Percentiles rank a stretch among this genome's conserved stretches.
These are phyloP conservation scores for Pythium plurisporium DNA, from an alignment of 352 stramenopile genomes.

Conservation along the genomic window DNA sequence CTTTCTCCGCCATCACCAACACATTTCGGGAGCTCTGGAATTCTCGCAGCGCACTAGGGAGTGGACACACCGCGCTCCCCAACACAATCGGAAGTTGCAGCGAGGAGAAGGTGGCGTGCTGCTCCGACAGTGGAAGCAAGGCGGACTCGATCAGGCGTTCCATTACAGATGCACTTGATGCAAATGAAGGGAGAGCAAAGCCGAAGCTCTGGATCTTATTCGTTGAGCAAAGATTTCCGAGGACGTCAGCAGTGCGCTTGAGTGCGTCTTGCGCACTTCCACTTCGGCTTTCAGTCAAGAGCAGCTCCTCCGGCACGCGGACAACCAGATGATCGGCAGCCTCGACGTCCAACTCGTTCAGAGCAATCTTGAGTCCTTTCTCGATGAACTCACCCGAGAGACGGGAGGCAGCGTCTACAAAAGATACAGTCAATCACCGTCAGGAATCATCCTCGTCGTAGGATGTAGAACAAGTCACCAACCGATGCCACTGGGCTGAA, in stretches of 20 bases:
- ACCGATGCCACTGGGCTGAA: constrained; percentile 20
- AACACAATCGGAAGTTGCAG: constrained; percentile 58
- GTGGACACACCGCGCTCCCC: constrained; percentile 26
- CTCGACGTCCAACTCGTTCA: constrained; percentile 51
- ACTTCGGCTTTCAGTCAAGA: constrained; percentile 2
- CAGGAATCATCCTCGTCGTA: too few species aligned
- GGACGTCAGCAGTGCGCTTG: constrained; percentile 23
- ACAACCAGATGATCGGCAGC: constrained; percentile 57
- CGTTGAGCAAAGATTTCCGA: constrained; percentile 38
- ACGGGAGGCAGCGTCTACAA: constrained; percentile 26
- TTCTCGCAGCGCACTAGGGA: constrained; percentile 32
- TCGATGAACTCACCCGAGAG: constrained; percentile 38
- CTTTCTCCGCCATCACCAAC: constrained; percentile 58
- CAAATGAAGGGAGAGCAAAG: constrained; percentile 35
- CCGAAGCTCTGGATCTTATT: constrained; percentile 63
- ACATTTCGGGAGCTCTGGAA: constrained; percentile 46
- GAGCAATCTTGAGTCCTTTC: constrained; percentile 43
- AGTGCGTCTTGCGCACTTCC: constrained; percentile 32
- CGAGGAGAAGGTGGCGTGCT: constrained; percentile 49
- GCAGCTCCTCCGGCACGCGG: constrained; percentile 57
- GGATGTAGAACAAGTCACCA: background rate
- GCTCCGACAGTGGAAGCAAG: constrained; percentile 34
- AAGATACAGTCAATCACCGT: background rate
- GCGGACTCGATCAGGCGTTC: constrained; percentile 43
- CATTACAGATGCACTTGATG: constrained; percentile 16